Base-by-base conservation (phyloP, 2,329 filamentous ascomycete species). In the Paracoccidioides lutzii region DNA sequence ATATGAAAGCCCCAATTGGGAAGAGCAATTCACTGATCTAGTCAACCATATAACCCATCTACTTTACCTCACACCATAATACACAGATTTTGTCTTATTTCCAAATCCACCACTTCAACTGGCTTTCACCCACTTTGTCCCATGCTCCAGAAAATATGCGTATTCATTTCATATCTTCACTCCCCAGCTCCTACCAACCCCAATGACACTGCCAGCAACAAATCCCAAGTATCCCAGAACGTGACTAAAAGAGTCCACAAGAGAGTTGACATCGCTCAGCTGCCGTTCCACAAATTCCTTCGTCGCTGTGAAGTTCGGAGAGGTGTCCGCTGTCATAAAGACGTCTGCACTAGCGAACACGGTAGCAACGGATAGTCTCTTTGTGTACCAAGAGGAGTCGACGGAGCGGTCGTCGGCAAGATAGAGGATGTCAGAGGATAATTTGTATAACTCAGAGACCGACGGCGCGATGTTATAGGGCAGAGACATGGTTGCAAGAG, bases 341-440 rank as follows among this genome's bases (percentile, higher is more conserved):
- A 96, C 76, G 72, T 98, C 93, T 55, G 85, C 80, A 38, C 84
- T 82, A 53, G 88, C 88, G 66, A 87, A 88, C n/a, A 87, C 77
- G 1, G 78, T 77, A 0, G 81, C 77, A 30, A 88, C 69, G 0
- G 76, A 79, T 7, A 81, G 77, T 3, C 84, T 77, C 67, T 85
- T 86, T 1, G 83, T 83, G 64, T 98, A 98, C 93, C 93, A 98
- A 4, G 83, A 84, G 3, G 82, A 80, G 70, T 97, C 90, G 58
- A 96, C 87, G 28, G 84, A 80, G 28, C 74, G 77, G 70, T 97
- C 93, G 52, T 89, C 88, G 0, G 91, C 82, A 3, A 95, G 81
- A 65, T 87, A 90, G 78, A 87, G 88, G 53, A 98, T 94, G 70
- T 98, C 93, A 69, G 96, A 91, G n/a, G 86, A 81, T 4, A 98